phyloP scores from a whole-genome alignment of 805 yeast species.

The Saccharomycopsis babjevae region DNA sequence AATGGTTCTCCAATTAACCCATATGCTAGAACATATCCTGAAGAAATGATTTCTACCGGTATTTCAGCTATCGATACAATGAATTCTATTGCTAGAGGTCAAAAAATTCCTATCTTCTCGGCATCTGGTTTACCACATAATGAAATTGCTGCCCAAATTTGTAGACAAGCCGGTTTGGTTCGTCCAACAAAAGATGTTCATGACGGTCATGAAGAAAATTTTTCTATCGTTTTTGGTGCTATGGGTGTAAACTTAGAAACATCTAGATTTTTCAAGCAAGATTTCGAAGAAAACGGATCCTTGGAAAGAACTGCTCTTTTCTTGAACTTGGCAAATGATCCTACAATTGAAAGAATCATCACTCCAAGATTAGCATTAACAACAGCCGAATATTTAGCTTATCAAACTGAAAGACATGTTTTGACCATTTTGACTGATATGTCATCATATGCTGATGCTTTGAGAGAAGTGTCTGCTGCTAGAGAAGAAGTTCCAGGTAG shows the following conservation, averaged over 20 bases:
- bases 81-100: conserved; percentile 99
- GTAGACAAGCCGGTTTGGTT: conserved; percentile 98
- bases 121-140: conserved; percentile 99
- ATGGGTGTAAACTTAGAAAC: conserved; percentile 99
- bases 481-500: conserved; percentile 99
- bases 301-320: conserved; percentile 95
- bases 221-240: conserved; percentile 98
- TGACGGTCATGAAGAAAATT: conserved; percentile 99
- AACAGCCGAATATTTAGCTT: conserved; percentile 96
- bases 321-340: conserved; percentile 96
- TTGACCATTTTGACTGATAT: conserved; percentile 96
- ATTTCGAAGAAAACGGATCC: conserved; percentile 98
- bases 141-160: conserved; percentile 98
- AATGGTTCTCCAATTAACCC: conserved; percentile 99
- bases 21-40: conserved; percentile 96
- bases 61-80: conserved; percentile 96
- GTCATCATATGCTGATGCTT: conserved; percentile 99
- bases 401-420: conserved; percentile 98
- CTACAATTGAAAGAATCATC: conserved; percentile 98
- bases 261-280: conserved; percentile 96
- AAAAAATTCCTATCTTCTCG: conserved; percentile 96
- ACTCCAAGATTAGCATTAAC: conserved; percentile 98
- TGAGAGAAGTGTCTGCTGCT: conserved; percentile 99
- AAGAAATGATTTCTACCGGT: conserved; percentile 99
- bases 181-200: conserved; percentile 99